Percentiles rank a stretch among this genome's conserved stretches.
phyloP scores from a whole-genome alignment of 176 grass and related monocot genomes.

The Avena eriantha region DNA sequence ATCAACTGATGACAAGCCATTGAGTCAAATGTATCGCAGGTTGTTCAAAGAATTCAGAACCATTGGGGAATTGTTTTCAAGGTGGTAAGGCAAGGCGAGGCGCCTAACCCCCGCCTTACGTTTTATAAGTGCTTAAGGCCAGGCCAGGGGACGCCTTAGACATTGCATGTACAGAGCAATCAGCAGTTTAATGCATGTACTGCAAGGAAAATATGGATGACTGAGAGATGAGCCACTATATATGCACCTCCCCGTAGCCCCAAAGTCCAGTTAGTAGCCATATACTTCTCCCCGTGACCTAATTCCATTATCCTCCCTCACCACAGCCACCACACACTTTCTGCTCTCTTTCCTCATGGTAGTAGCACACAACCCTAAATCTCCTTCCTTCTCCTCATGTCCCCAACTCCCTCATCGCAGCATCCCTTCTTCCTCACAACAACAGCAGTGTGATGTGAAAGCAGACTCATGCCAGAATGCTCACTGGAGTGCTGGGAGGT shows the following conservation, averaged over 20 bases:
- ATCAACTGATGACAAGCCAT: no score
- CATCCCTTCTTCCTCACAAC: background rate
- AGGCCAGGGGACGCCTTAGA: background rate
- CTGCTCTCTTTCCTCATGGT: background rate
- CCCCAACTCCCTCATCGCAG: background rate
- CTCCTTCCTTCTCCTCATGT: background rate
- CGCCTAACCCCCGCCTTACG: background rate
- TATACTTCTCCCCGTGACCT: background rate
- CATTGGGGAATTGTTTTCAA: background rate
- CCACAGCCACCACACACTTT: background rate
- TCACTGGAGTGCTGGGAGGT: background rate
- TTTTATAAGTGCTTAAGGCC: background rate
- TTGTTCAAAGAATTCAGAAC: no score
- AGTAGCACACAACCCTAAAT: background rate
- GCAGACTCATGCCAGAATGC: no score
- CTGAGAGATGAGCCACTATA: background rate
- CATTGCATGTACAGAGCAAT: background rate
- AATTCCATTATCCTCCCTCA: background rate
- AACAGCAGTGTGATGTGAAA: background rate
- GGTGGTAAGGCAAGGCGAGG: background rate
- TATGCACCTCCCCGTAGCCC: background rate
- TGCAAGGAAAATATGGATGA: no score
- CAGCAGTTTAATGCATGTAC: background rate
- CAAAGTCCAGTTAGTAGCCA: background rate
- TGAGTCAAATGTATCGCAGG: no score